Evolutionary conservation across 2,329 filamentous ascomycete species (phyloP).

Genomic region (Phyllosticta paracitricarpa): DNA sequence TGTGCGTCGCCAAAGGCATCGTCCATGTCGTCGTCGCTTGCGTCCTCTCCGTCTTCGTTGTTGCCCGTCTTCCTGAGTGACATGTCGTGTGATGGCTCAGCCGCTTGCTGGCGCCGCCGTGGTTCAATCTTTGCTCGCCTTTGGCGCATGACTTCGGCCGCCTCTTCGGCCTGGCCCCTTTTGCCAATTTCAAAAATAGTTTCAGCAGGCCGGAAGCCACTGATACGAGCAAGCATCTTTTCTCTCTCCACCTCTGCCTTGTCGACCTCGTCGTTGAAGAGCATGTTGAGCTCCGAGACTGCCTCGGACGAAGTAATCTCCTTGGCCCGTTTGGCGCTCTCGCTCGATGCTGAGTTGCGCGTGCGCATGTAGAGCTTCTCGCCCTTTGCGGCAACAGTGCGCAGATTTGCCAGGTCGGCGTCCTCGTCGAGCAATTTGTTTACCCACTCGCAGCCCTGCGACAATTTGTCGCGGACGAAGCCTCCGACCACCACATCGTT

Average conservation of each 20-base stretch:
- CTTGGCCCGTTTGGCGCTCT: slow-evolving; percentile 82
- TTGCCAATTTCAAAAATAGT: slow-evolving; percentile 93
- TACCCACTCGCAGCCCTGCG: slow-evolving; percentile 71
- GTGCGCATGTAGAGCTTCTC: slow-evolving; percentile 90
- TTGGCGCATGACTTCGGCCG: slow-evolving; percentile 66
- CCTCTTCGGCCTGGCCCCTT: slow-evolving; percentile 52
- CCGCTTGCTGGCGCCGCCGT: slow-evolving; percentile 33
- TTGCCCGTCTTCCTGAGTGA: slow-evolving; percentile 1
- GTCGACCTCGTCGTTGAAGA: slow-evolving; percentile 57
- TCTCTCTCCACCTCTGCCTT: slow-evolving; percentile 60
- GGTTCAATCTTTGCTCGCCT: slow-evolving; percentile 60
- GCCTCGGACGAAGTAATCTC: slow-evolving; percentile 59
- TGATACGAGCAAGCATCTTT: slow-evolving; percentile 80
- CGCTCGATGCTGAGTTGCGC: slow-evolving; percentile 76
- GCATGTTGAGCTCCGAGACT: slow-evolving; percentile 65
- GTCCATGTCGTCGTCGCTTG: slow-evolving; percentile 4
- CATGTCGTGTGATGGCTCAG: neutral
- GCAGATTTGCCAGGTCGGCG: slow-evolving; percentile 61
- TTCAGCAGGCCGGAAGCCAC: slow-evolving; percentile 78
- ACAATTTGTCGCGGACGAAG: slow-evolving; percentile 62
- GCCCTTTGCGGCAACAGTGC: slow-evolving; percentile 69
- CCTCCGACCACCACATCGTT: slow-evolving; percentile 77
- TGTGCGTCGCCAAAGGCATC: slow-evolving; percentile 17
- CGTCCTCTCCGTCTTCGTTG: slow-evolving; percentile 2
- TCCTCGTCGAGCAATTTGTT: slow-evolving; percentile 68